Evolutionary conservation across 78 protist species (phyloP).

Genomic region (Dictyostelium intermedium): DNA sequence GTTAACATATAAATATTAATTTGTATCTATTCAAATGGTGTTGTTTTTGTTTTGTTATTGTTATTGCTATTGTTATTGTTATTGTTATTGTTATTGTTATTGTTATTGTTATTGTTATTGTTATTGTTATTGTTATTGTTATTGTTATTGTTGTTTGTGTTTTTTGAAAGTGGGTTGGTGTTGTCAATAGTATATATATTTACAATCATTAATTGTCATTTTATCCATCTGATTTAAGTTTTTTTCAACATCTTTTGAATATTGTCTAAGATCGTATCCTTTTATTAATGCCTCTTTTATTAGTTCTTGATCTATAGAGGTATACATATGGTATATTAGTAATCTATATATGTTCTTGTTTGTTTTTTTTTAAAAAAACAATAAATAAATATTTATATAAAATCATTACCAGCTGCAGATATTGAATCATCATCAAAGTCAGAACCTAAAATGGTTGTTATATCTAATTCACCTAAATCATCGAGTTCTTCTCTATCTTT

Average conservation of each 20-base stretch:
- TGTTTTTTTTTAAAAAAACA: no score
- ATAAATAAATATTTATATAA: background rate
- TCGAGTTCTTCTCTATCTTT: slow-evolving; percentile 18
- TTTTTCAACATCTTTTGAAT: slow-evolving; percentile 36
- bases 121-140: background rate
- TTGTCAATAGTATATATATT: background rate
- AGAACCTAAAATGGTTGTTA: slow-evolving; percentile 26
- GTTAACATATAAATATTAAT: no score
- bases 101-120: background rate
- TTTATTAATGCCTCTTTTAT: slow-evolving; percentile 50
- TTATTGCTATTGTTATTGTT: no score
- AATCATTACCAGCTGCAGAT: background rate
- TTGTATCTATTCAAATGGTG: no score
- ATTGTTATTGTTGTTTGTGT: background rate
- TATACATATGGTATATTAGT: no score
- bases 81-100: no score
- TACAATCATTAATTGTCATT: slow-evolving; percentile 50
- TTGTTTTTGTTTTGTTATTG: no score
- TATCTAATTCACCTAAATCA: slow-evolving; percentile 36
- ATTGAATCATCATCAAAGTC: slow-evolving; percentile 66
- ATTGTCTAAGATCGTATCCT: slow-evolving; percentile 42
- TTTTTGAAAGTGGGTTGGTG: no score
- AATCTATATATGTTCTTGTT: no score
- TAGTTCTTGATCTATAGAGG: slow-evolving; percentile 19
- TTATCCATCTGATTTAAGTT: slow-evolving; percentile 38